phyloP scores from a whole-genome alignment of 2,329 filamentous ascomycete genomes.

The Ophiostoma fasciatum region DNA sequence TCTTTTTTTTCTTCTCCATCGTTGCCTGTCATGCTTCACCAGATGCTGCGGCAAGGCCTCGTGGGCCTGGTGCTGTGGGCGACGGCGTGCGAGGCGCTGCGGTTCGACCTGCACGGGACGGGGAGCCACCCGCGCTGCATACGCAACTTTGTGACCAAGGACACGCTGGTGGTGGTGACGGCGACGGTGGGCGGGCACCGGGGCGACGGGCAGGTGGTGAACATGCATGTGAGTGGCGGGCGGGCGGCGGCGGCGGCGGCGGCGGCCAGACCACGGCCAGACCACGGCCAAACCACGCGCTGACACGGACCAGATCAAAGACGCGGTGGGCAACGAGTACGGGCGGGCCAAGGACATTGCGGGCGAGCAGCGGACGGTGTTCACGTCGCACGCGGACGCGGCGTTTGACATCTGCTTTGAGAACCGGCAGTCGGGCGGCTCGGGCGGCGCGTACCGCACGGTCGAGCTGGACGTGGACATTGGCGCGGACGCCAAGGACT shows the following conservation, averaged over 20 bases:
- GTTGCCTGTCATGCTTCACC: conserved; percentile 15
- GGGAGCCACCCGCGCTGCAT: conserved; percentile 66
- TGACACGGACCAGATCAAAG: conserved; percentile 55
- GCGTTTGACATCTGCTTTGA: conserved; percentile 96
- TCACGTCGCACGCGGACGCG: conserved; percentile 82
- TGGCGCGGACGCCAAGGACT: conserved; percentile 93
- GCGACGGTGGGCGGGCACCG: conserved; percentile 71
- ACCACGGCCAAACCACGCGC: no score
- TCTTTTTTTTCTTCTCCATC: neutral
- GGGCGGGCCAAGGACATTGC: conserved; percentile 79
- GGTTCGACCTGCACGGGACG: conserved; percentile 78
- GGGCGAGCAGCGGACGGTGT: conserved; percentile 84
- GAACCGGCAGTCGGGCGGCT: conserved; percentile 38
- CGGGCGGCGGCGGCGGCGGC: no score
- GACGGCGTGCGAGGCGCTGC: conserved; percentile 52
- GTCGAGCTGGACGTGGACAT: conserved; percentile 93
- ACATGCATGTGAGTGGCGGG: conserved; percentile 65
- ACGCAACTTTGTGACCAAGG: conserved; percentile 84
- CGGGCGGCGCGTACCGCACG: conserved; percentile 44
- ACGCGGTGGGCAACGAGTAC: conserved; percentile 93
- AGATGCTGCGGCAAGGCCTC: conserved; percentile 40
- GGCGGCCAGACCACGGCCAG: neutral
- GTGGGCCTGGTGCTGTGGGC: conserved; percentile 43
- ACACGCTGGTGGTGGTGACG: conserved; percentile 91
- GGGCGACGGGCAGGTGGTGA: conserved; percentile 84